Evolutionary conservation across 805 yeast species (phyloP).

Genomic region (Starmerella apis): DNA sequence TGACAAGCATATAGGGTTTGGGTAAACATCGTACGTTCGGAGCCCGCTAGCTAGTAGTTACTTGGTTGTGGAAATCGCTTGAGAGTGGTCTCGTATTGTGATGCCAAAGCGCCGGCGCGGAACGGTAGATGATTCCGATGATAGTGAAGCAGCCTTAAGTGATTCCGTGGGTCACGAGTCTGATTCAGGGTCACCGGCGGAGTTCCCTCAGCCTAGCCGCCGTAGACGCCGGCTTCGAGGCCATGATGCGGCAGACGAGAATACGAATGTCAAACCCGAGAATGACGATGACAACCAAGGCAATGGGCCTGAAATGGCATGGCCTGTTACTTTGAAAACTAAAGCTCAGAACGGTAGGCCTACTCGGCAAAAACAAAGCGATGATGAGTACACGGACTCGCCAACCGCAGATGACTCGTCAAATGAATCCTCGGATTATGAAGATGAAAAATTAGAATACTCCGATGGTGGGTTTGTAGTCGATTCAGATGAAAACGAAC

Average conservation of each 20-base stretch:
- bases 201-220: background rate
- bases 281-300: background rate
- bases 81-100: background rate
- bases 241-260: background rate
- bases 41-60: background rate
- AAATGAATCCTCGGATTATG: conserved; percentile 1
- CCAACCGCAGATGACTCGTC: background rate
- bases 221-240: conserved; percentile 6
- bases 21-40: background rate
- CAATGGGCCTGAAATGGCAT: conserved; percentile 3
- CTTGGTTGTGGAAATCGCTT: conserved; percentile 1
- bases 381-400: conserved; percentile 13
- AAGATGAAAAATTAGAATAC: conserved; percentile 16
- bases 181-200: background rate
- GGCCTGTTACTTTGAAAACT: conserved; percentile 15
- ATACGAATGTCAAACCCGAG: conserved; percentile 3
- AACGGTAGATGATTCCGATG: conserved; percentile 14
- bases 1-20: background rate
- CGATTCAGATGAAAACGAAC: conserved; percentile 23
- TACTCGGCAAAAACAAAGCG: background rate
- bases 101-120: conserved; percentile 19
- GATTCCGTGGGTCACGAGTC: background rate
- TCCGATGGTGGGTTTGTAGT: conserved; percentile 23
- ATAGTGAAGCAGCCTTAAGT: conserved; percentile 1
- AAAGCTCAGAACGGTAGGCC: background rate